A percentile compares a stretch with the other conserved stretches of the same genome.
Evolutionary conservation across 306 rosid genomes (phyloP).

Genomic region (Lathyrus oleraceus): DNA sequence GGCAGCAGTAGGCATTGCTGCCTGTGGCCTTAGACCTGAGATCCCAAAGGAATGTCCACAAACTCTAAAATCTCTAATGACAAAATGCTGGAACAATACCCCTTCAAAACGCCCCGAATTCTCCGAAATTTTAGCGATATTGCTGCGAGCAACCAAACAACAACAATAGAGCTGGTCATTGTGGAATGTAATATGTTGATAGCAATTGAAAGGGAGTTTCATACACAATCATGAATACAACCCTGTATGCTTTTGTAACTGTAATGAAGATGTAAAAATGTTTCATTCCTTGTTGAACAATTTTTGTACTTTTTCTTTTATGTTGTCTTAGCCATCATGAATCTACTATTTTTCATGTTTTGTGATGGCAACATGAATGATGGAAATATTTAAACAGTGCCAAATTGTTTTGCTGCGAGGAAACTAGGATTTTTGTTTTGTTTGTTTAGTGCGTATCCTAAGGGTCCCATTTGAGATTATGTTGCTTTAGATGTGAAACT

Average conservation of each 20-base stretch:
- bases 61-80: conserved; percentile 68
- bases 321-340: conserved; percentile 33
- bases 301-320: conserved; percentile 26
- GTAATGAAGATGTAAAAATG: conserved; percentile 47
- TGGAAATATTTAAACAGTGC: conserved; percentile 31
- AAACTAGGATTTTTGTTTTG: conserved; percentile 36
- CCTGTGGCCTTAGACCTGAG: conserved; percentile 92
- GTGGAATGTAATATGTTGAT: conserved; percentile 30
- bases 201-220: conserved; percentile 41
- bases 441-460: conserved; percentile 33
- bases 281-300: conserved; percentile 28
- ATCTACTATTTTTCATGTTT: conserved; percentile 24
- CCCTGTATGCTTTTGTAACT: conserved; percentile 36
- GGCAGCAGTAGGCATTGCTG: conserved; percentile 92
- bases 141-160: conserved; percentile 54
- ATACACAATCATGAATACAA: conserved; percentile 35
- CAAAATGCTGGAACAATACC: conserved; percentile 81
- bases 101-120: conserved; percentile 86
- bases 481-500: conserved; percentile 30
- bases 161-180: conserved; percentile 41
- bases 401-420: conserved; percentile 34
- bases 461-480: conserved; percentile 35
- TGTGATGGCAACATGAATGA: conserved; percentile 38
- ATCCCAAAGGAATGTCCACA: conserved; percentile 86
- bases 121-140: conserved; percentile 60